These are phyloP conservation scores for Parastagonospora avenae DNA, from an alignment of 2,329 filamentous ascomycete species.

Conservation along the genomic window DNA sequence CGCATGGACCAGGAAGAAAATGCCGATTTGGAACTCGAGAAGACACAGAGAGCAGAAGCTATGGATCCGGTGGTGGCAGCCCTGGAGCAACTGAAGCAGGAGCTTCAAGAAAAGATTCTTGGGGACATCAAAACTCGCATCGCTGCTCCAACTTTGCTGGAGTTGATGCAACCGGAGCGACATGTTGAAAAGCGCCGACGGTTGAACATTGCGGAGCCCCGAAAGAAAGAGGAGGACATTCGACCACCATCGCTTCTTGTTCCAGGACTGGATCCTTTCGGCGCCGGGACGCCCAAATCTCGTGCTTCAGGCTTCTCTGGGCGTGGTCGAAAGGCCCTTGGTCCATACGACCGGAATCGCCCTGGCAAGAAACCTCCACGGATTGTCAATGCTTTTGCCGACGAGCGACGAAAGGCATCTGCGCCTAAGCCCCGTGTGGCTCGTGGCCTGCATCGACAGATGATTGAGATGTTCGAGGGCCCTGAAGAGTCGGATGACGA, in stretches of 20 bases:
- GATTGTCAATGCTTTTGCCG: conserved; percentile 54
- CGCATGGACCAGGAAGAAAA: conserved; percentile 74
- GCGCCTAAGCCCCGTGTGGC: conserved; percentile 63
- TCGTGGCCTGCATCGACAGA: conserved; percentile 79
- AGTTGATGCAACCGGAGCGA: conserved; percentile 80
- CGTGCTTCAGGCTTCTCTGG: conserved; percentile 49
- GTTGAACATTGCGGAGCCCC: conserved; percentile 75
- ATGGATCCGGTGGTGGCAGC: conserved; percentile 91
- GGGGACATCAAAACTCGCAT: conserved; percentile 88
- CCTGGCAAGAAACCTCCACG: conserved; percentile 47
- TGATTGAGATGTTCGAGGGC: conserved; percentile 74
- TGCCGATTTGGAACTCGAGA: conserved; percentile 86
- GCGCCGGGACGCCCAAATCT: conserved; percentile 66
- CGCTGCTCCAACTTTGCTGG: conserved; percentile 77
- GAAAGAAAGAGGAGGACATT: conserved; percentile 62
- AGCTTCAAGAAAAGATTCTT: conserved; percentile 85
- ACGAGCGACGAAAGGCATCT: conserved; percentile 65
- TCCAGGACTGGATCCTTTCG: conserved; percentile 64
- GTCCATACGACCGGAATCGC: conserved; percentile 52
- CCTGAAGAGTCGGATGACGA: conserved; percentile 87
- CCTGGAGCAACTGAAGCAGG: conserved; percentile 74
- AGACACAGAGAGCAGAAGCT: conserved; percentile 81
- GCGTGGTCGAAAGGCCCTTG: conserved; percentile 50
- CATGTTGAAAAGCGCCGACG: conserved; percentile 80
- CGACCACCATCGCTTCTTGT: conserved; percentile 59